These are phyloP conservation scores for Puccinia novopanici DNA, from an alignment of 1,284 basidiomycete species.

Conservation along the genomic window DNA sequence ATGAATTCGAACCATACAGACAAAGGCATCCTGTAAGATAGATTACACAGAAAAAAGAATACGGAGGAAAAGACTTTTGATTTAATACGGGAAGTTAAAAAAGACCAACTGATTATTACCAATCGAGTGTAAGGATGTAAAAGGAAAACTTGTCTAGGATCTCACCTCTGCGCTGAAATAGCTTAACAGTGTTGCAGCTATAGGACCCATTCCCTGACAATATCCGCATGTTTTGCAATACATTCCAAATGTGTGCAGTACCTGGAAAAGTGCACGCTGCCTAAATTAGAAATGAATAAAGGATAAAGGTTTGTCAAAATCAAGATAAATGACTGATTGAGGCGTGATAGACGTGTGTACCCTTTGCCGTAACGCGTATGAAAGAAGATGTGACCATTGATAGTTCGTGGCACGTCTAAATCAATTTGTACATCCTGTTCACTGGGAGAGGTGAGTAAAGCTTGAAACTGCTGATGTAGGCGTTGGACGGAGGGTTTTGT, in stretches of 20 bases:
- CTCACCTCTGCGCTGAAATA: conserved; percentile 80
- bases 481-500: conserved; percentile 45
- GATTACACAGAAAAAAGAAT: not conserved
- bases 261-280: conserved; percentile 89
- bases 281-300: conserved; percentile 60
- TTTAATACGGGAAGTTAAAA: conserved; percentile 3
- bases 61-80: conserved; percentile 4
- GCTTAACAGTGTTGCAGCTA: conserved; percentile 89
- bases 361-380: conserved; percentile 91
- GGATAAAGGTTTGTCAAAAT: not conserved
- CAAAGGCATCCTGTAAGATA: conserved; percentile 69
- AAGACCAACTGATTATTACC: not conserved
- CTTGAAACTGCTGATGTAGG: conserved; percentile 62
- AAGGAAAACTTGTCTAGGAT: conserved; percentile 3
- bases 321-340: not conserved
- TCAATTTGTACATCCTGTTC: conserved; percentile 88
- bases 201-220: conserved; percentile 98
- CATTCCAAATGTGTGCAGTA: conserved; percentile 86
- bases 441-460: conserved; percentile 58
- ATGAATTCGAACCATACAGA: conserved; percentile 78
- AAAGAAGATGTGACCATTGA: conserved; percentile 91
- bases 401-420: conserved; percentile 93
- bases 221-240: conserved; percentile 86
- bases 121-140: not conserved
- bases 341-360: conserved; percentile 62